phyloP scores from a whole-genome alignment of 495 filamentous ascomycete genomes.

The Neurospora pannonica region DNA sequence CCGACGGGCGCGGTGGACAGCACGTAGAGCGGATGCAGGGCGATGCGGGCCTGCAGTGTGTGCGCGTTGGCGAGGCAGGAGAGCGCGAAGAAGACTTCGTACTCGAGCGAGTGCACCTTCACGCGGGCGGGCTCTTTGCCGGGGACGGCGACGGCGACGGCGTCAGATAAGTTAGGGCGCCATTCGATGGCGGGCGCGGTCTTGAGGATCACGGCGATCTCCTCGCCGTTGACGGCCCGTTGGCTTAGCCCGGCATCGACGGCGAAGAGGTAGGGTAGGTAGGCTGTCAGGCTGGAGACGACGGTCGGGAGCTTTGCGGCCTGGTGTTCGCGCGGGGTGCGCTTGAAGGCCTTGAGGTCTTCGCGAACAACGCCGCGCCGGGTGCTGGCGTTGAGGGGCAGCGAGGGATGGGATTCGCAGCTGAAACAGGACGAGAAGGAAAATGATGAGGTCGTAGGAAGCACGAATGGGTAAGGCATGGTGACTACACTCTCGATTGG shows the following conservation, averaged over 20 bases:
- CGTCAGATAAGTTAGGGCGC: slow-evolving; percentile 66
- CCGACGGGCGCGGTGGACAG: slow-evolving; percentile 50
- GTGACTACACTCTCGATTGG: slow-evolving; percentile 7
- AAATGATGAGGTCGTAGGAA: slow-evolving; percentile 77
- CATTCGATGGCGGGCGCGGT: slow-evolving; percentile 58
- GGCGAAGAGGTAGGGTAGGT: slow-evolving; percentile 70
- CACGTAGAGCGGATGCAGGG: slow-evolving; percentile 42
- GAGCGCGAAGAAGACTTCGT: slow-evolving; percentile 71
- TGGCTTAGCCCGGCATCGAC: slow-evolving; percentile 59
- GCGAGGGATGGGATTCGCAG: slow-evolving; percentile 69
- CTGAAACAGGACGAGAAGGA: slow-evolving; percentile 64
- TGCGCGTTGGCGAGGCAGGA: slow-evolving; percentile 67
- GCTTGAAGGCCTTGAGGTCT: slow-evolving; percentile 73
- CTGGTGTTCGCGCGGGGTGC: slow-evolving; percentile 57
- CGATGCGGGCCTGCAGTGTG: slow-evolving; percentile 54
- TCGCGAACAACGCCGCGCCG: slow-evolving; percentile 68
- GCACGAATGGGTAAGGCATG: slow-evolving; percentile 79
- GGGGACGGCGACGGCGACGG: slow-evolving; percentile 39
- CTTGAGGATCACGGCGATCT: slow-evolving; percentile 50
- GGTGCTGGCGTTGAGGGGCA: slow-evolving; percentile 67
- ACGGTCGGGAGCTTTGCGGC: slow-evolving; percentile 55
- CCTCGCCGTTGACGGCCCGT: slow-evolving; percentile 40
- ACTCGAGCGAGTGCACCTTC: slow-evolving; percentile 65
- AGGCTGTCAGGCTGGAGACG: slow-evolving; percentile 57
- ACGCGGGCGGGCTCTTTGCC: slow-evolving; percentile 52